Base-by-base conservation (phyloP, 225 moss, liverwort and hornwort genomes). In the Pseudisothecium myosuroides region DNA sequence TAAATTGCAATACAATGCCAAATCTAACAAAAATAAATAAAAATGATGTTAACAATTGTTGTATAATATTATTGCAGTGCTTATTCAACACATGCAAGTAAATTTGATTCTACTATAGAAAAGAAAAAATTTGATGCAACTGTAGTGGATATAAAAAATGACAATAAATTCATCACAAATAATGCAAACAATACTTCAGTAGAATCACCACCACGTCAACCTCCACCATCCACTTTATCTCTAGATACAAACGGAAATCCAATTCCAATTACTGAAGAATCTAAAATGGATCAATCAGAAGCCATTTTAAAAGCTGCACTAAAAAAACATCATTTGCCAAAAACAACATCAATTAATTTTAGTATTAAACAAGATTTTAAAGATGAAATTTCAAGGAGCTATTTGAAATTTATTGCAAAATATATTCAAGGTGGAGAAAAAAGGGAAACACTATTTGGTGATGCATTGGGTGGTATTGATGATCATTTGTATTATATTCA, bases 361-460 rank as follows among this genome's bases (percentile, higher is more conserved):
- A 90, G 20, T 14, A 62, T 84, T 3, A 84, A 86, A 68, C 27
- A 87, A 85, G 89, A 87, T 56, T 90, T 78, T 41, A 82, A 86
- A 87, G 83, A 92, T 43, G 81, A 93, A 56, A 47, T 92, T 67
- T 90, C 88, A n/a, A 92, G 32, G 27, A 86, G 62, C 27, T 92
- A 90, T 39, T 72, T 92, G n/a, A 89, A 92, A 29, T 60, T 83
- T 31, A 82, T 93, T 52, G 55, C 55, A 8, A 93, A 87, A 36
- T 85, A 88, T 85, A 18, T 89, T 58, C 6, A 0, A 5, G 72
- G 72, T 76, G 65, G 45, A 54, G 82, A 86, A 17, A 88, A 87
- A 77, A 85, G 37, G 60, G 59, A 78, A 27, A 52, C 78, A 28
- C 7, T 89, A 9, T 81, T 85, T 89, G 54, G 82, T 12, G 31